Percentiles rank a stretch among this genome's conserved stretches.
Evolutionary conservation across 2,329 filamentous ascomycete genomes (phyloP).

Genomic region (Fusarium burgessii): DNA sequence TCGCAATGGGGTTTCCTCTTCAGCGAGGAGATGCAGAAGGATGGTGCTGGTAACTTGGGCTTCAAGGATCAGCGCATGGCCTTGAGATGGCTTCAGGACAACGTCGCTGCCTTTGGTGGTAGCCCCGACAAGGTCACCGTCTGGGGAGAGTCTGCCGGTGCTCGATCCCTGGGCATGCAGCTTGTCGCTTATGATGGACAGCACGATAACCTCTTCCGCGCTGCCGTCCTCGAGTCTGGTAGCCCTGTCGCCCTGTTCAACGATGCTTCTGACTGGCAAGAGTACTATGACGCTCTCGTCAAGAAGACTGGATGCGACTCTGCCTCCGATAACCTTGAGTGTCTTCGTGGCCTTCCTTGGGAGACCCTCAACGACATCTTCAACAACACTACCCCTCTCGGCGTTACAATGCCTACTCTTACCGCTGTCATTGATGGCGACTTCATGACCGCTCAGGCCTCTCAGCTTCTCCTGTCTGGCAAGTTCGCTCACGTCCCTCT

Average conservation of each 20-base stretch:
- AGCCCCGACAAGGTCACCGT: constrained; percentile 61
- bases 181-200: constrained; percentile 64
- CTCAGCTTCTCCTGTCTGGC: constrained; percentile 65
- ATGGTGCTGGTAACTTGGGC: constrained; percentile 63
- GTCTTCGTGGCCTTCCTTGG: constrained; percentile 50
- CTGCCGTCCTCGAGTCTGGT: constrained; percentile 63
- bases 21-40: constrained; percentile 55
- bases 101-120: constrained; percentile 63
- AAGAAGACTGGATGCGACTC: constrained; percentile 40
- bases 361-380: constrained; percentile 49
- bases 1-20: constrained; percentile 65
- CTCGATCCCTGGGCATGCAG: constrained; percentile 62
- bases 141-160: constrained; percentile 67
- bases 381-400: constrained; percentile 39
- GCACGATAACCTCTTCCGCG: constrained; percentile 66
- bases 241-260: constrained; percentile 48
- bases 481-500: constrained; percentile 74
- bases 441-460: constrained; percentile 57
- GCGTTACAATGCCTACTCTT: constrained; percentile 29
- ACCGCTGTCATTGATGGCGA: constrained; percentile 52
- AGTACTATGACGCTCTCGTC: constrained; percentile 49
- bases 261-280: constrained; percentile 41
- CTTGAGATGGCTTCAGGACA: constrained; percentile 63
- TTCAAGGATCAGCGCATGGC: constrained; percentile 63
- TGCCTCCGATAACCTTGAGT: constrained; percentile 45